Evolutionary conservation across 2,329 filamentous ascomycete genomes (phyloP).

Genomic region (Neopestalotiopsis rosae): DNA sequence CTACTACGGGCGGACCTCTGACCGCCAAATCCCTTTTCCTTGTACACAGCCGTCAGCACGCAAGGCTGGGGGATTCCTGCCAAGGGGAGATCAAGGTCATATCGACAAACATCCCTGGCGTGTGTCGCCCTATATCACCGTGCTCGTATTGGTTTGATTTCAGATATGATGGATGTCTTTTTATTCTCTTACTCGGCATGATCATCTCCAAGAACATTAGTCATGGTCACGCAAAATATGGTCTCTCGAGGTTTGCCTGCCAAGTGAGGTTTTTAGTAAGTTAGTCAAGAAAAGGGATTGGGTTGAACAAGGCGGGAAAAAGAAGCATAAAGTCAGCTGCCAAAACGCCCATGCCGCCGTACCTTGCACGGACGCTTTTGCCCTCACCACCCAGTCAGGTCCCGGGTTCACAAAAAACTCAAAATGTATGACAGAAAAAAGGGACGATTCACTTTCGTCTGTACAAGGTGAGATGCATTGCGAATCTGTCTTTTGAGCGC

Average conservation of each 20-base stretch:
- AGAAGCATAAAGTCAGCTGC: no score
- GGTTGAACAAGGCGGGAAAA: background rate
- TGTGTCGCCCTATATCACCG: no score
- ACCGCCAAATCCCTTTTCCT: background rate
- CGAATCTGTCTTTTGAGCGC: background rate
- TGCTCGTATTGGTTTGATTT: no score
- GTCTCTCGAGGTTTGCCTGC: no score
- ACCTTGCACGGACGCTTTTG: background rate
- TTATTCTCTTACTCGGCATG: no score
- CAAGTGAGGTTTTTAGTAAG: no score
- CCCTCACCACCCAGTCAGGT: background rate
- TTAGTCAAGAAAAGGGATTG: no score
- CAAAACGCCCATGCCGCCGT: background rate
- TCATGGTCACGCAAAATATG: no score
- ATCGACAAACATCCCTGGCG: background rate
- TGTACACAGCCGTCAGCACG: background rate
- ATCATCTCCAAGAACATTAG: no score
- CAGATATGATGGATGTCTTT: no score
- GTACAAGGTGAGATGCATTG: background rate
- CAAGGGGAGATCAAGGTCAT: background rate
- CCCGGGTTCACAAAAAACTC: no score
- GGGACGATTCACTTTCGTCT: background rate
- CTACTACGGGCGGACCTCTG: background rate
- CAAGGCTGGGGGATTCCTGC: background rate
- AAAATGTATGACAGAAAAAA: background rate